Evolutionary conservation across 345 rosid species (phyloP), one percentile per base, ranked within the genome.

Genomic region (Eucalyptus grandis): DNA sequence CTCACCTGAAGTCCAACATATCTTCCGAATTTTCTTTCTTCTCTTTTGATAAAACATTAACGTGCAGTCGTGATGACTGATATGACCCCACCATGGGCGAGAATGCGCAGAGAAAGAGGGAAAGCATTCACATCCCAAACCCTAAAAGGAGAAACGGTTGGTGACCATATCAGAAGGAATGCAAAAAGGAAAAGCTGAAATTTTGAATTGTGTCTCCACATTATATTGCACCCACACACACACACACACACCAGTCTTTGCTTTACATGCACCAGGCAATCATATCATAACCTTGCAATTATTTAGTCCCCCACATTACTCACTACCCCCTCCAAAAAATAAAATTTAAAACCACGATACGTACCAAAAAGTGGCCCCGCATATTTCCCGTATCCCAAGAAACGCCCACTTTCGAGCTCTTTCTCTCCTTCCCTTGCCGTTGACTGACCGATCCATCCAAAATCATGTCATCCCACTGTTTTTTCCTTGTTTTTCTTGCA

Each of bases 371-470:
- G 49, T 54, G 90, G 34, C 89, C 43, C 89, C 58, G 40, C 54
- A 88, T 87, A 88, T 80, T 91, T 92, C 80, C 80, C 95, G 88
- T 89, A 94, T 94, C 95, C 96, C 97, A 90, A 95, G 88, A 83
- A 89, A 67, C 91, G 77, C 47, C 86, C 88, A 77, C 83, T 77
- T 77, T 37, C 83, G 83, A 77, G 83, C 83, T 77, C 83, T 72
- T 87, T 88, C 88, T 87, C 81, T 81, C 88, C 67, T 89, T 87
- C 87, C 34, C 86, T 93, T 80, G 86, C 93, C 89, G 97, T 96
- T 95, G 98, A 97, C 97, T 91, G 96, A 22, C 88, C 89, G 54
- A 92, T 88, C 72, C 95, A 88, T 94, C 95, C 40, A 93, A 91
- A 91, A 87, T 87, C 92, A 91, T 89, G 91, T 90, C 58, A 86